A percentile compares a stretch with the other conserved stretches of the same genome.
Evolutionary conservation across 768 basidiomycete genomes (phyloP).

Genomic region (Punctularia strigosozonata): DNA sequence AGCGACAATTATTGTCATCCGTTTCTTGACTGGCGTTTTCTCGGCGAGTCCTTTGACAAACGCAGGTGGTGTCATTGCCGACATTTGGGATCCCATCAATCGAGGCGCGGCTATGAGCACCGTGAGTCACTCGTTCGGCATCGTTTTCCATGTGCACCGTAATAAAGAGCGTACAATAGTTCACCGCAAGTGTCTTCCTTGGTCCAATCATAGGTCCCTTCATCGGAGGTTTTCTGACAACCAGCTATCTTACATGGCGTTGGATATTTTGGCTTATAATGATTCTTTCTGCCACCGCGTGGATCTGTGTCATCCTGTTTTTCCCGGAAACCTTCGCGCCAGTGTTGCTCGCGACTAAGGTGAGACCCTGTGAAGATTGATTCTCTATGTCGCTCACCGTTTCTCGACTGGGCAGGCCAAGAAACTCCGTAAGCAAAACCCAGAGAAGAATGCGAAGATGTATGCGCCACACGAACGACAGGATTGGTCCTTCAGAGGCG

Average conservation of each 20-base stretch:
- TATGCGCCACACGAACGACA: slow-evolving; percentile 49
- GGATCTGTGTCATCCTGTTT: slow-evolving; percentile 6
- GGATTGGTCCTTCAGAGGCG: slow-evolving; percentile 37
- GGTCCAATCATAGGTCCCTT: slow-evolving; percentile 16
- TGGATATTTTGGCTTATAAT: slow-evolving; percentile 16
- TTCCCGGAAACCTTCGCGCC: slow-evolving; percentile 13
- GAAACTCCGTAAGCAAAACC: slow-evolving; percentile 35
- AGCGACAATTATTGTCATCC: slow-evolving; percentile 9
- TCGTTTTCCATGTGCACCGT: no score
- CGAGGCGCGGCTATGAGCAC: slow-evolving; percentile 12
- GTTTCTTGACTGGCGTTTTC: slow-evolving; percentile 15
- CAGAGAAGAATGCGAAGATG: slow-evolving; percentile 27
- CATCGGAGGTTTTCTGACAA: slow-evolving; percentile 10
- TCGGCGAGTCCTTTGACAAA: slow-evolving; percentile 12
- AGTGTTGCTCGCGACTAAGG: slow-evolving; percentile 6
- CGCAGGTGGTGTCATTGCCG: slow-evolving; percentile 12
- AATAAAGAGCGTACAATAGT: no score
- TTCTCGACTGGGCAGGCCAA: no score
- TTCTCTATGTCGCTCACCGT: no score
- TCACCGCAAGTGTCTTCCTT: slow-evolving; percentile 10
- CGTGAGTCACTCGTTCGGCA: no score
- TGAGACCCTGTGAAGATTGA: no score
- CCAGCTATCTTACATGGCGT: slow-evolving; percentile 9
- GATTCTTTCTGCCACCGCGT: slow-evolving; percentile 9
- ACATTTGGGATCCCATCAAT: slow-evolving; percentile 13